Base-by-base conservation (phyloP, 2,329 filamentous ascomycete species). In the Colletotrichum agaves region DNA sequence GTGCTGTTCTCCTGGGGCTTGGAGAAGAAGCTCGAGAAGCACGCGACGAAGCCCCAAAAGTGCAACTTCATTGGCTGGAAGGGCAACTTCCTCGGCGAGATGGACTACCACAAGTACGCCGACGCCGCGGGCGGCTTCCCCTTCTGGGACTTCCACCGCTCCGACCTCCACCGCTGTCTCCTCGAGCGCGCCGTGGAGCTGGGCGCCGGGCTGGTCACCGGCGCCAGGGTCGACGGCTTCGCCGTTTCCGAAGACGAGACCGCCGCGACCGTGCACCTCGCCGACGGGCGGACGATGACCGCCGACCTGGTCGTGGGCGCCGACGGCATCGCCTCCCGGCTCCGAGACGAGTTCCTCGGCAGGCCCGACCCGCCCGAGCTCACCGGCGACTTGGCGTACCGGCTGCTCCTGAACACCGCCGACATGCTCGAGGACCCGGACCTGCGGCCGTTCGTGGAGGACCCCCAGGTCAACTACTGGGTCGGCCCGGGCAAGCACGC, bases 231-330 rank as follows among this genome's bases (percentile, higher is more conserved):
- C 5, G 71, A 72, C 1, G 33, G 69, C 3, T 71, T 33, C 19
- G 69, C 60, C 12, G 67, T 66, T 7, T 56, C 63, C 3, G 35
- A 52, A 2, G 63, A 66, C 35, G 13, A 50, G 11, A 21, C 44
- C 5, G 44, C 59, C 3, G 41, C 63, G 0, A 37, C 70, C 3
- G 70, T 71, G 4, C 61, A 55, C 44, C 66, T 71, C 43, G 37
- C 44, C 2, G 71, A 72, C 15, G 79, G 78, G 3, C 61, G 71
- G 4, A 67, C 70, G 10, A 69, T 78, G n/a, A 59, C 57, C 5
- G 75, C 72, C 19, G 81, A 84, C 61, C 67, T 84, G 2, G 75
- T 84, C 23, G 74, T 85, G 33, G 81, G 79, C 2, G 81, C 83
- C 4, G 83, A 85, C 69, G 83, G 83, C 4, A 73, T 82, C 19